Evolutionary conservation across 1,139 yeast species (phyloP), one percentile per base, ranked within the genome.

Genomic region (Lipomyces yarrowii): DNA sequence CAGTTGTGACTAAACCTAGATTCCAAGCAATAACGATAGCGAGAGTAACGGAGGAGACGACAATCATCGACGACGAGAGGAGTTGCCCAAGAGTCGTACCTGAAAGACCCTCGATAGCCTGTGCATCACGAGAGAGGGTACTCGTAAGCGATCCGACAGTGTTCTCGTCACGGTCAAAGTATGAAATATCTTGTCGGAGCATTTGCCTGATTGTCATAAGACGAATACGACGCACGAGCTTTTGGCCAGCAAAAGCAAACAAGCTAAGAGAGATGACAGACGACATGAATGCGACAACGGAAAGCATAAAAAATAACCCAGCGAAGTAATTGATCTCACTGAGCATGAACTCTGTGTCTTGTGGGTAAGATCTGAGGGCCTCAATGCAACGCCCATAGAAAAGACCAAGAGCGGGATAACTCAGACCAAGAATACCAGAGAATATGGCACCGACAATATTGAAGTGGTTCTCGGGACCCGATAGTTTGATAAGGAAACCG

Each of bases 41-140:
- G 85, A 89, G 74, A 82, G 84, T 74, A 85, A 87, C 94, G 86
- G 96, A 92, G 84, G 79, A 82, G 52, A 79, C 87, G 2, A 92
- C 84, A 2, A 89, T 80, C 62, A 69, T 65, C 55, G 64, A 51
- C 53, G 71, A 70, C 46, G 67, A 63, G 60, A 70, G 46, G 35
- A 71, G 61, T 3, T 89, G 80, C 15, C 96, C 91, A 65, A 96
- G 88, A 82, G 65, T 90, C 79, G 82, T 18, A 80, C 84, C 72
- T 80, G 77, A 53, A 80, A 83, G 54, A 79, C 87, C 77, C 13
- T 74, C 73, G 23, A 74, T 71, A 48, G 83, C 84, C 71, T 84
- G 83, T 7, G 87, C 87, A 72, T 84, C 87, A 70, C 85, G 82
- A 18, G 86, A 82, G 59, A 84, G 79, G 63, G 86, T 76, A 30